Evolutionary conservation across 192 early-diverging fungal species (phyloP), one percentile per base, ranked within the genome.

Genomic region (Cetraspora pellucida): DNA sequence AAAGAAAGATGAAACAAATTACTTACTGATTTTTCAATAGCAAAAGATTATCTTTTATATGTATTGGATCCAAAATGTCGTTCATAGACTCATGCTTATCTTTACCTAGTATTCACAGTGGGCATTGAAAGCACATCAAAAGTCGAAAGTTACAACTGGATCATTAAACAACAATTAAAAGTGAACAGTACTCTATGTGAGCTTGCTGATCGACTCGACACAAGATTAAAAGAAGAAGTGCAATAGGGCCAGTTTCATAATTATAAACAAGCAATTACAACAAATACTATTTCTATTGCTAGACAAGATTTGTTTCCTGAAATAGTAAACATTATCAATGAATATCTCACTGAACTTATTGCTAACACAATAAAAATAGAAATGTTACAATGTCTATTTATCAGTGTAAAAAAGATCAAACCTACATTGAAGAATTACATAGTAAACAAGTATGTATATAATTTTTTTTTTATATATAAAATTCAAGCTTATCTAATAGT

Each of bases 1-100:
- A 58, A 58, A 25, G 9, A 58, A 58, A 58, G 57, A n/a, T 58
- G 21, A 8, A 58, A 58, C 57, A 58, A 58, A 58, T 58, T 58
- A 58, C 57, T 58, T 7, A 21, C n/a, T 21, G n/a, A 27, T 58
- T 58, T 25, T 58, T 8, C 7, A 58, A 58, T 58, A 7, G 23
- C 50, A 58, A 58, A 58, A 58, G 57, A 58, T 58, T 58, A 58
- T 58, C 57, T 58, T 6, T 27, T 58, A 21, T 10, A 3, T 58
- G 25, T 17, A n/a, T 58, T 58, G 25, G 21, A 58, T 58, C 5
- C 17, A 58, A 58, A 58, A 25, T n/a, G 17, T 21, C n/a, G 0
- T 25, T 58, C 21, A n/a, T 58, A n/a, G 21, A 8, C 57, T 58
- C 21, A 27, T 14, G 57, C 57, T 58, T 58, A 58, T 21, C 57